These are phyloP conservation scores for Hemisphaericaspora nanyangensis DNA, from an alignment of 805 yeast genomes.

Conservation along the genomic window DNA sequence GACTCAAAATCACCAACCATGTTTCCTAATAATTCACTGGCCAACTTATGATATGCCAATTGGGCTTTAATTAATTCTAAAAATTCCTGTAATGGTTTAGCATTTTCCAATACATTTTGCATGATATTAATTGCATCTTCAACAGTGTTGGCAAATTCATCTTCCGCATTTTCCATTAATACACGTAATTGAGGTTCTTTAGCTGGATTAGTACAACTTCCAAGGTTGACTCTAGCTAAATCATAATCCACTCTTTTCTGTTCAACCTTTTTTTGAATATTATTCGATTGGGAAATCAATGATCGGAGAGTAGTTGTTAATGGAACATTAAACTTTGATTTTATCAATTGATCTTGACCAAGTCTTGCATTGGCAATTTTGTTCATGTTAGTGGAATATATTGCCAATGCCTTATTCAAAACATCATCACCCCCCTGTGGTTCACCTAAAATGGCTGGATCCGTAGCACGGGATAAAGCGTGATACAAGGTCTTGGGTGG, in stretches of 20 bases:
- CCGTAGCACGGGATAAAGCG: slow-evolving; percentile 75
- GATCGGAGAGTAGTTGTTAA: slow-evolving; percentile 59
- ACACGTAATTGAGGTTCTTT: slow-evolving; percentile 72
- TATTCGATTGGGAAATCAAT: slow-evolving; percentile 58
- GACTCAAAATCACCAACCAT: slow-evolving; percentile 62
- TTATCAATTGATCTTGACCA: slow-evolving; percentile 74
- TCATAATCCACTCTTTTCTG: slow-evolving; percentile 77
- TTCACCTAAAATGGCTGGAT: slow-evolving; percentile 41
- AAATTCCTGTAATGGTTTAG: slow-evolving; percentile 64
- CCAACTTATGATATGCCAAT: slow-evolving; percentile 74
- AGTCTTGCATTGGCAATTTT: slow-evolving; percentile 79
- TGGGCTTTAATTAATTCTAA: slow-evolving; percentile 74
- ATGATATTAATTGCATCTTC: slow-evolving; percentile 82
- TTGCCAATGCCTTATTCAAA: slow-evolving; percentile 58
- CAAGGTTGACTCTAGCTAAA: slow-evolving; percentile 56
- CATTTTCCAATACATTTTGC: slow-evolving; percentile 73
- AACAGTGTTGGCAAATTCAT: slow-evolving; percentile 83
- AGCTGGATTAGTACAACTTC: slow-evolving; percentile 37
- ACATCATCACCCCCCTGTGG: slow-evolving; percentile 42
- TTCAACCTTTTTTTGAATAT: slow-evolving; percentile 70
- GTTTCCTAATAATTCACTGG: slow-evolving; percentile 60
- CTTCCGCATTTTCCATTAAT: slow-evolving; percentile 80
- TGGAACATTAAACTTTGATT: slow-evolving; percentile 63
- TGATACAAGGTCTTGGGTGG: slow-evolving; percentile 81
- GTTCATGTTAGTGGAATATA: slow-evolving; percentile 65